phyloP scores from a whole-genome alignment of 805 yeast genomes.

The Millerago galiae region DNA sequence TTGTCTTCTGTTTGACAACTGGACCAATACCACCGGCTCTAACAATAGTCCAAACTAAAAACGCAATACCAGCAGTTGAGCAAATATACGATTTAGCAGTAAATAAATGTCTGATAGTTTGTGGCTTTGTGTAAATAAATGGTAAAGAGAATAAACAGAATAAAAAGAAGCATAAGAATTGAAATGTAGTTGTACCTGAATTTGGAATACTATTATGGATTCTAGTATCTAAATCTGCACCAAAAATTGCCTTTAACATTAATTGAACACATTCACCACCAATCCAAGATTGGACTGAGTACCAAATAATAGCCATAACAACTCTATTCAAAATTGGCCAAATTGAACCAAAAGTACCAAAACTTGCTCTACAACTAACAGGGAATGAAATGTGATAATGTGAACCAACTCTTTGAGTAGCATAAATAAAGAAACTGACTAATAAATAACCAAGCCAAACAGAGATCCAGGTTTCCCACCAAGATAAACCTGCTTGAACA shows the following conservation, averaged over 20 bases:
- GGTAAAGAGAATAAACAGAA: constrained; percentile 81
- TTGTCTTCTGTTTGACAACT: constrained; percentile 49
- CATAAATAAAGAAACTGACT: constrained; percentile 61
- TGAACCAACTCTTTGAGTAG: constrained; percentile 75
- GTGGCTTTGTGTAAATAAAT: constrained; percentile 76
- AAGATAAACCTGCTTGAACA: constrained; percentile 64
- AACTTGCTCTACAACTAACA: constrained; percentile 70
- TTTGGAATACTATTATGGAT: constrained; percentile 57
- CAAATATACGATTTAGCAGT: constrained; percentile 73
- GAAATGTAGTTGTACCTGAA: constrained; percentile 63
- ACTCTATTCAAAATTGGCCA: constrained; percentile 90
- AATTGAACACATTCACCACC: constrained; percentile 79
- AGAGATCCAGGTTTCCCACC: constrained; percentile 91
- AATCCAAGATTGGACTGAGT: constrained; percentile 77
- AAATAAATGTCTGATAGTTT: constrained; percentile 74
- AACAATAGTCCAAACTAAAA: constrained; percentile 76
- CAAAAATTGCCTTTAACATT: constrained; percentile 74
- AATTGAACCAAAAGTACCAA: constrained; percentile 79
- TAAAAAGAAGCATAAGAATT: constrained; percentile 69
- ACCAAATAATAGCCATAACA: constrained; percentile 85
- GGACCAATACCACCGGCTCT: constrained; percentile 79
- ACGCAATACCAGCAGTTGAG: constrained; percentile 79
- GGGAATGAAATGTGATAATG: constrained; percentile 83
- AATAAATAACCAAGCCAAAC: constrained; percentile 80
- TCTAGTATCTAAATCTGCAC: constrained; percentile 51